Base-by-base conservation (phyloP, 176 grass and related monocot genomes). In the Dendrocalamus sinicus region DNA sequence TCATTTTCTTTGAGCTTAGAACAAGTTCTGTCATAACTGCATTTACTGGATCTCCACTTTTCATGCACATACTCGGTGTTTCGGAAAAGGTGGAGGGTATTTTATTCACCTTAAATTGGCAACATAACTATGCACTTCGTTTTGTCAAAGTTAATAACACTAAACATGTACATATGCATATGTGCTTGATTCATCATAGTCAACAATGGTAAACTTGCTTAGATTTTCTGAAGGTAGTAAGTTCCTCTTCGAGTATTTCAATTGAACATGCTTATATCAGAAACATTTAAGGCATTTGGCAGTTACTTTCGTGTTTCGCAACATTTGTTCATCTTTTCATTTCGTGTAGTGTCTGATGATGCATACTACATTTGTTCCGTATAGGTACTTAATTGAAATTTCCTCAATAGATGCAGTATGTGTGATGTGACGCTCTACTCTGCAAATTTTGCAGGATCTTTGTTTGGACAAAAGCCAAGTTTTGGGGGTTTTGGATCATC, bases 401-500 rank as follows among this genome's bases (percentile, higher is more conserved):
- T 77, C 13, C 40, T 28, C 16, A n/a, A 50, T 70, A 82, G 20
- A 82, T 51, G 58, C 28, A 46, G 22, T 67, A 59, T 59, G 20
- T 88, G 50, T 63, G 55, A 71, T 70, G 2, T 77, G 12, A 83
- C 12, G 5, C 37, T 78, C 88, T 72, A 16, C 79, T 32, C 1
- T 32, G 30, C 30, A 32, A 32, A 32, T 32, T 70, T 81, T 90
- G 60, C 70, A 95, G 93, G 90, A 78, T 95, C 95, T 86, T 86
- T 94, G 61, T 98, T 98, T 60, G 96, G 91, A 70, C 96, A 98
- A 68, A 98, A 92, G 84, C 88, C 91, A 67, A 85, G 85, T 74
- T 98, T 98, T 60, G 93, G 95, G 16, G 86, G 62, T 26, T 98
- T 98, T 84, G 93, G 91, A 48, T 94, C 96, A 60, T 94, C 93